A percentile compares a stretch with the other conserved stretches of the same genome.
These are phyloP conservation scores for Cornus suecica DNA, from an alignment of 148 eudicot species.

Conservation along the genomic window DNA sequence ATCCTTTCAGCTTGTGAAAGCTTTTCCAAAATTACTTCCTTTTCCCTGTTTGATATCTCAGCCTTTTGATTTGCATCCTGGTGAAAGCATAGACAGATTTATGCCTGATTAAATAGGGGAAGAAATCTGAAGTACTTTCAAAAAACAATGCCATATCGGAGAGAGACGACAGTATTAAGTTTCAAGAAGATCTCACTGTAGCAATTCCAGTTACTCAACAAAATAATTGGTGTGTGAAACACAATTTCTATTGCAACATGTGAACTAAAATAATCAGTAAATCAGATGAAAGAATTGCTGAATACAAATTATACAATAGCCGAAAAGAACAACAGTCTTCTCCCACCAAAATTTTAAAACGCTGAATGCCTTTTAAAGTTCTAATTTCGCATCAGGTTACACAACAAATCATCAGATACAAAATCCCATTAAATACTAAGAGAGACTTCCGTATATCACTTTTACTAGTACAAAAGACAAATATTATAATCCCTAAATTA, in stretches of 20 bases:
- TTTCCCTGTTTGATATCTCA: conserved; percentile 57
- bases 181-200: neutral
- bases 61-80: conserved; percentile 74
- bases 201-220: neutral
- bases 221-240: neutral
- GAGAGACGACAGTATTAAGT: too few species aligned
- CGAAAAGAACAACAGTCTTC: too few species aligned
- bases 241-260: neutral
- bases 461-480: neutral
- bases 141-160: too few species aligned
- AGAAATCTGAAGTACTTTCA: neutral
- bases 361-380: neutral
- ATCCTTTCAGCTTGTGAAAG: conserved; percentile 63
- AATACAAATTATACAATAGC: too few species aligned
- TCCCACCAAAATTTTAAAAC: too few species aligned
- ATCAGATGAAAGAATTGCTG: neutral
- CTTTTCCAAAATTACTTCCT: conserved; percentile 56
- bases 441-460: neutral
- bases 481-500: neutral
- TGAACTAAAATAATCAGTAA: neutral
- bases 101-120: neutral
- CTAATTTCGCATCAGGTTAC: neutral
- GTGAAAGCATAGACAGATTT: conserved; percentile 19
- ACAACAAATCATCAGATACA: neutral
- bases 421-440: neutral